Percentiles rank a stretch among this genome's conserved stretches.
Evolutionary conservation across 2,329 filamentous ascomycete species (phyloP).

Genomic region (Fusarium haematococcum): DNA sequence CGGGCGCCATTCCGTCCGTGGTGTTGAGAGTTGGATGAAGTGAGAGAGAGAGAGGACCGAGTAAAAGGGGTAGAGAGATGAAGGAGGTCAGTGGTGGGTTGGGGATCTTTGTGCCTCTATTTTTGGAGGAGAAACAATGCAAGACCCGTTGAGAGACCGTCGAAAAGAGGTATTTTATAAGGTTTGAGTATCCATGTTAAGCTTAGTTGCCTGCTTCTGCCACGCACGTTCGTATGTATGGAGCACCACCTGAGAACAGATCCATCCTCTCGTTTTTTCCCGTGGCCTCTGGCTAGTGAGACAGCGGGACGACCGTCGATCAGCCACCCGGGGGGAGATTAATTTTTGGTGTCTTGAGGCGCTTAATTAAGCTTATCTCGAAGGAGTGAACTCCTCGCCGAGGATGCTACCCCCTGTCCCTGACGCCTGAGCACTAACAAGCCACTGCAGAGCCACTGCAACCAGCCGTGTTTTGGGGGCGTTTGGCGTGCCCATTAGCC

Average conservation of each 20-base stretch:
- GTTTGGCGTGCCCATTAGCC: not conserved
- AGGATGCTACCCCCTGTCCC: not conserved
- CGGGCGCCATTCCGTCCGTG: not conserved
- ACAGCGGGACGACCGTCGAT: not conserved
- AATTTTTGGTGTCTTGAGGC: not conserved
- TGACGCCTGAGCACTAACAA: not conserved
- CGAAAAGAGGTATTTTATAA: constrained; percentile 1
- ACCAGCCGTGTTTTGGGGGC: not conserved
- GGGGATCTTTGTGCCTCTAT: not conserved
- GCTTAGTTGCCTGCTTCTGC: not conserved
- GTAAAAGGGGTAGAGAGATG: not conserved
- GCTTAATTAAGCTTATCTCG: not conserved
- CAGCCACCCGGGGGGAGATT: not conserved
- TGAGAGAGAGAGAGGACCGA: not conserved
- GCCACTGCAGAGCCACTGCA: not conserved
- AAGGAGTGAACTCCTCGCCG: not conserved
- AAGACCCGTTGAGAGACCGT: not conserved
- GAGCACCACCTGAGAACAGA: not conserved
- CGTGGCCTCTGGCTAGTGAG: not conserved
- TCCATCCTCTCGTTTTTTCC: not conserved
- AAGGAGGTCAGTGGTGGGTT: not conserved
- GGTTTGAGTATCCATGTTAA: not conserved
- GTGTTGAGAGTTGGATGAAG: not conserved
- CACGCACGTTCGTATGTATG: not conserved
- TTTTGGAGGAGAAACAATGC: not conserved